A percentile compares a stretch with the other conserved stretches of the same genome.
These are phyloP conservation scores for Solanum hybrid DNA, from an alignment of 305 asterid genomes.

Conservation along the genomic window DNA sequence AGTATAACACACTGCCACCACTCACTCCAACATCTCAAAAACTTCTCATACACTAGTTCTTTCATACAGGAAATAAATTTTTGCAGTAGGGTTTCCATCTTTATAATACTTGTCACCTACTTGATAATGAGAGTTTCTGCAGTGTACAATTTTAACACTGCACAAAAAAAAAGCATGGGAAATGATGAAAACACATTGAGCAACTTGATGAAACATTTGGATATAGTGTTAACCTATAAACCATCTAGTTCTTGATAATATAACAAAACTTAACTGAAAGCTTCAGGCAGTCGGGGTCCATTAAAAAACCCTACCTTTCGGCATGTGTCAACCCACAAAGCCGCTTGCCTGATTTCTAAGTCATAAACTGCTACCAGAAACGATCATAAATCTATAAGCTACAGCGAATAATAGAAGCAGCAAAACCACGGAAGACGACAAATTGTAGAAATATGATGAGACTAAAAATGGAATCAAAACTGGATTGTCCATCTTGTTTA, in stretches of 20 bases:
- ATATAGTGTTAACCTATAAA: not conserved
- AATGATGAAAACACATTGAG: not conserved
- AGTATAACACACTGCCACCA: constrained; percentile 1
- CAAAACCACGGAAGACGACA: not conserved
- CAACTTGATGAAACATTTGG: not conserved
- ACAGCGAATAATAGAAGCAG: not conserved
- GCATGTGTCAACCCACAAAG: not conserved
- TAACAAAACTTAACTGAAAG: not conserved
- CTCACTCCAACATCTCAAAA: not conserved
- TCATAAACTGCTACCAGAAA: not conserved
- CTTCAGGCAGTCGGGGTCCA: not conserved
- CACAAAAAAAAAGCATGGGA: not conserved
- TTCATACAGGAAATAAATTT: not conserved
- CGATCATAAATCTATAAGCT: constrained; percentile 1
- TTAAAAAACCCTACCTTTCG: not conserved
- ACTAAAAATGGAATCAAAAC: not conserved
- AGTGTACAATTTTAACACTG: not conserved
- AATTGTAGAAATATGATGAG: not conserved
- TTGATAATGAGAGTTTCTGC: not conserved
- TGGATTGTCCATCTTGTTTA: not conserved
- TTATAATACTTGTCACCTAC: not conserved
- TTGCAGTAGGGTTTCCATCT: not conserved
- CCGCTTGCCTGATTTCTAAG: not conserved
- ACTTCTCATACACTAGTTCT: not conserved
- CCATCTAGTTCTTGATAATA: not conserved